A percentile compares a stretch with the other conserved stretches of the same genome.
phyloP scores from a whole-genome alignment of 1,284 basidiomycete species.

The Rhodotorula glutinis region DNA sequence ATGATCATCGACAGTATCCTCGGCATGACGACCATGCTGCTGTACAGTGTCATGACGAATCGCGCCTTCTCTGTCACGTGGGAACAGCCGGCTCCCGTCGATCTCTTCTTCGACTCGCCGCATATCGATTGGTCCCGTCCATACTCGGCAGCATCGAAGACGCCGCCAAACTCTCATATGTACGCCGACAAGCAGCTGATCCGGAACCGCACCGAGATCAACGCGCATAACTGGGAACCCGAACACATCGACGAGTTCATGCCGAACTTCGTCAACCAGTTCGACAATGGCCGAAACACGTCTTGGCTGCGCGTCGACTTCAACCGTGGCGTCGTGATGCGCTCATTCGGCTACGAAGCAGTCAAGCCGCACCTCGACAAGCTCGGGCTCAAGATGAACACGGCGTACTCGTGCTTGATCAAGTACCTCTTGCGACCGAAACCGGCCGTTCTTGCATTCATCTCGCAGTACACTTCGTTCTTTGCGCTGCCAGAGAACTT shows the following conservation, averaged over 20 bases:
- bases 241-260: conserved; percentile 13
- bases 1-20: conserved; percentile 12
- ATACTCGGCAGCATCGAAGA: conserved; percentile 2
- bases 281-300: background rate
- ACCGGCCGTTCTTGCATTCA: conserved; percentile 26
- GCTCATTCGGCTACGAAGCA: conserved; percentile 17
- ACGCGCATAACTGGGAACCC: conserved; percentile 20
- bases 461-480: conserved; percentile 24
- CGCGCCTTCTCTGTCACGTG: conserved; percentile 28
- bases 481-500: conserved; percentile 27
- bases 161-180: background rate
- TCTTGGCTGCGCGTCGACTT: conserved; percentile 21
- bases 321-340: conserved; percentile 31
- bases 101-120: conserved; percentile 33
- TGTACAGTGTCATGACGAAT: conserved; percentile 28
- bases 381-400: conserved; percentile 10
- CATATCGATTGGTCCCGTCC: conserved; percentile 33
- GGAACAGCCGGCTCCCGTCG: conserved; percentile 31
- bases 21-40: conserved; percentile 26
- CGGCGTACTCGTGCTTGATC: conserved; percentile 29
- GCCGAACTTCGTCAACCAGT: conserved; percentile 8
- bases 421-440: conserved; percentile 35
- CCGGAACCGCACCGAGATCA: background rate
- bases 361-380: conserved; percentile 8
- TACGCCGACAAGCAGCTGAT: conserved; percentile 5